Percentiles rank a stretch among this genome's conserved stretches.
Evolutionary conservation across 2,329 filamentous ascomycete genomes (phyloP).

Genomic region (Mariannaea elegans): DNA sequence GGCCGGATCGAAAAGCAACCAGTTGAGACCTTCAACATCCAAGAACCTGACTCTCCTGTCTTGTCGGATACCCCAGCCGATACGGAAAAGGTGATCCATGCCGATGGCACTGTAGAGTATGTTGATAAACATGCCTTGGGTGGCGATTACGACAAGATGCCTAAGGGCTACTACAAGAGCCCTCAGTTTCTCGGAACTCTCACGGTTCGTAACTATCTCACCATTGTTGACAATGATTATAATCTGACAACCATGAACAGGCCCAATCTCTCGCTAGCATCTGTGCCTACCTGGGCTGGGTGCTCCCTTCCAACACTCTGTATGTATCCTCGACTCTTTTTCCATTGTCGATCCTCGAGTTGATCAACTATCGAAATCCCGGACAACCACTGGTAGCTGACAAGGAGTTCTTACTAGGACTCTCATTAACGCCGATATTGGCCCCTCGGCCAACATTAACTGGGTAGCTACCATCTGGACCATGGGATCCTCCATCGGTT

Average conservation of each 20-base stretch:
- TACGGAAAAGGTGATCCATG: constrained; percentile 45
- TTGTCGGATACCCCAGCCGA: constrained; percentile 15
- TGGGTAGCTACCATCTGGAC: constrained; percentile 49
- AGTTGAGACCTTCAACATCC: constrained; percentile 4
- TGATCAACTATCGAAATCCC: no score
- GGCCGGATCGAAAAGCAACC: constrained; percentile 13
- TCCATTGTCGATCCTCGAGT: no score
- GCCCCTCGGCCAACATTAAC: constrained; percentile 42
- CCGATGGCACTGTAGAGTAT: constrained; percentile 52
- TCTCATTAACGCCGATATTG: constrained; percentile 45
- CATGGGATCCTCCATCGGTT: constrained; percentile 48
- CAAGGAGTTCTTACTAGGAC: no score
- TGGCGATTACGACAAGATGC: constrained; percentile 51
- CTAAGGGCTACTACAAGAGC: constrained; percentile 51
- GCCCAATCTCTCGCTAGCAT: constrained; percentile 45
- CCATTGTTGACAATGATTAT: background rate
- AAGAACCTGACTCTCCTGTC: constrained; percentile 20
- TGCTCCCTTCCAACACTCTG: constrained; percentile 47
- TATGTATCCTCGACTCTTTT: no score
- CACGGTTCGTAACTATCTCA: constrained; percentile 34
- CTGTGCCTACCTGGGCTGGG: constrained; percentile 47
- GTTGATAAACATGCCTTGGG: constrained; percentile 53
- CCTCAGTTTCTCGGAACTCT: constrained; percentile 52
- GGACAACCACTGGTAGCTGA: no score
- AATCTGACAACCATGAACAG: constrained; percentile 15